Percentiles rank a stretch among this genome's conserved stretches.
Conservation (phyloP, 768 basidiomycete genomes). For the Pleurotus tuoliensis region DNA sequence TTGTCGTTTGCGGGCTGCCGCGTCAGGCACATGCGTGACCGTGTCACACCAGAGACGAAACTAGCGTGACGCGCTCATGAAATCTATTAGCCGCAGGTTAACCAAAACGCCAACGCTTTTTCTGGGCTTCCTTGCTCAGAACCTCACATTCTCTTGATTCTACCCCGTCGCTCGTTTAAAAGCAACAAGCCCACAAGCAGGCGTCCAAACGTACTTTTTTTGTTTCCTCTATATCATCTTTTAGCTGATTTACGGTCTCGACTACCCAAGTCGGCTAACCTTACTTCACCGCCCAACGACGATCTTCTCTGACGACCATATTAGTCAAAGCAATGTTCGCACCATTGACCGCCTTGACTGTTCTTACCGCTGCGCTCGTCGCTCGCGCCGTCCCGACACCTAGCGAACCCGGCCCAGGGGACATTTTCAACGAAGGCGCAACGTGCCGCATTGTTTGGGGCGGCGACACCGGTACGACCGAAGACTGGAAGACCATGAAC, state of each 20-base stretch:
- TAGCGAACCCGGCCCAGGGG: slow-evolving; percentile 54
- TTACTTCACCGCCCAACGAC: background rate
- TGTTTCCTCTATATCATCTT: background rate
- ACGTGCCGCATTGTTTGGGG: slow-evolving; percentile 58
- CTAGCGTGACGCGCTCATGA: slow-evolving; percentile 6
- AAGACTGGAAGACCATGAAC: slow-evolving; percentile 65
- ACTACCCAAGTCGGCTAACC: background rate
- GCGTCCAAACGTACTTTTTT: slow-evolving; percentile 3
- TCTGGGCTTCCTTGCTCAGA: slow-evolving; percentile 4
- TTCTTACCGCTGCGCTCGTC: slow-evolving; percentile 32
- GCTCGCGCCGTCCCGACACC: slow-evolving; percentile 61
- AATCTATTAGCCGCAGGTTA: background rate
- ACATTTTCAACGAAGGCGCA: slow-evolving; percentile 51
- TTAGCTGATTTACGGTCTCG: background rate
- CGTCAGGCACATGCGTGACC: background rate
- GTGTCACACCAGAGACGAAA: background rate
- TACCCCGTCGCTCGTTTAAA: slow-evolving; percentile 6
- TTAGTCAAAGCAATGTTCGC: slow-evolving; percentile 31
- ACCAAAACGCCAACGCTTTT: slow-evolving; percentile 5
- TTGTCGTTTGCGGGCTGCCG: background rate
- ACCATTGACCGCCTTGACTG: slow-evolving; percentile 30
- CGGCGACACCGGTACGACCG: slow-evolving; percentile 45
- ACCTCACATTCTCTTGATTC: slow-evolving; percentile 3
- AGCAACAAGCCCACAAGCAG: background rate
- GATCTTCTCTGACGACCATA: background rate